Base-by-base conservation (phyloP, 1,139 yeast genomes). In the Taphrina deformans region DNA sequence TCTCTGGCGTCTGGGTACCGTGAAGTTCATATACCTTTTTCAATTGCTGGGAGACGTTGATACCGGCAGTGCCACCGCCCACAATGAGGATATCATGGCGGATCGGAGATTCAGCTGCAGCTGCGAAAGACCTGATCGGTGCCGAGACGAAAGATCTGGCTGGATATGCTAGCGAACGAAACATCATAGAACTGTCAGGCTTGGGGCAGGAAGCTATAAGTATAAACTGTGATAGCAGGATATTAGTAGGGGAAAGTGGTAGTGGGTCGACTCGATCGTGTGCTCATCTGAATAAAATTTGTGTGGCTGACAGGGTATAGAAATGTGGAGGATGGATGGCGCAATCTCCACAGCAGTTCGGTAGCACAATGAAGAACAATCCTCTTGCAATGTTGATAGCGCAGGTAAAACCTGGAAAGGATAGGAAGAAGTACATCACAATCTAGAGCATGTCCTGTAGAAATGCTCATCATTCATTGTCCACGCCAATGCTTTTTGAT, bases 61-160 rank as follows among this genome's bases (percentile, higher is more conserved):
- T 65, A 35, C 67, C 67, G 10, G 66, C 67, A 10, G 67, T 61
- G 35, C 67, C 67, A 29, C 60, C 67, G 26, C 67, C 67, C 18
- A 65, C 65, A 16, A 65, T 56, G n/a, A 65, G 58, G 21, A 65
- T 40, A 18, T 61, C 59, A 45, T 61, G 65, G 12, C 45, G 55
- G 21, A 44, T 31, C 14, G 48, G 48, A 24, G 31, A 33, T 3
- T 51, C 40, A 5, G 50, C 38, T 3, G 46, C 31, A 12, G 63
- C 24, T 16, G 63, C 63, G 38, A 44, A 59, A 7, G 48, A 35
- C 14, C 58, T 7, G 14, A 21, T 26, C 48, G 12, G 10, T n/a
- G 27, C n/a, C 24, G 24, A 21, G 48, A 44, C 10, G 4, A 18
- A 7, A 12, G 48, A 44, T 38, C 18, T 38, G 6, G 41, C 16